These are phyloP conservation scores for Endothia cerciana DNA, from an alignment of 2,329 filamentous ascomycete genomes.

Conservation along the genomic window DNA sequence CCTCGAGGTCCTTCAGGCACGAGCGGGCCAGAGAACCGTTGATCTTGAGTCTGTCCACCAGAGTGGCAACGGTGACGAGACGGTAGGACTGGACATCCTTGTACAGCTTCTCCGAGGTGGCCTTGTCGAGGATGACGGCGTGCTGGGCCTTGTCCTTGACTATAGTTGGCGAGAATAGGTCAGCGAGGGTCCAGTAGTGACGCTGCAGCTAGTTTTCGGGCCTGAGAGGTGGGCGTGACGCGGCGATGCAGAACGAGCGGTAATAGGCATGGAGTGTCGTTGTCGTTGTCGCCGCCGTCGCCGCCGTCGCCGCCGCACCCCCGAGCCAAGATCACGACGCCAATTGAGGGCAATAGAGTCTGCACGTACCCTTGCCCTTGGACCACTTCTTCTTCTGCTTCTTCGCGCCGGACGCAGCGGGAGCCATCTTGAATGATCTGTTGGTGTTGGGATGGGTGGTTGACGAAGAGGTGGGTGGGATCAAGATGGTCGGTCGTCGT, in stretches of 20 bases:
- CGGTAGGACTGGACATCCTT: slow-evolving; percentile 99
- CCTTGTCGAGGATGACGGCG: slow-evolving; percentile 98
- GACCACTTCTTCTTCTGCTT: slow-evolving; percentile 84
- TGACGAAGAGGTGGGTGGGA: slow-evolving; percentile 22
- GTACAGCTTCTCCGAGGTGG: slow-evolving; percentile 96
- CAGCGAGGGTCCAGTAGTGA: slow-evolving; percentile 1
- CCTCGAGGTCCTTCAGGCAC: slow-evolving; percentile 91
- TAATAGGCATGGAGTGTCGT: neutral
- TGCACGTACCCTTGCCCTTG: slow-evolving; percentile 67
- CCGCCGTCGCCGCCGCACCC: slow-evolving; percentile 6
- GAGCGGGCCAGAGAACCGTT: slow-evolving; percentile 94
- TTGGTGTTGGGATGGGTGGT: slow-evolving; percentile 35
- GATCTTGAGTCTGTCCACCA: slow-evolving; percentile 99
- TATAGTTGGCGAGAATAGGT: slow-evolving; percentile 29
- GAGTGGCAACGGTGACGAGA: slow-evolving; percentile 96
- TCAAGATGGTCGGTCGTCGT: slow-evolving; percentile 23
- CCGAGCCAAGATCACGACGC: slow-evolving; percentile 15
- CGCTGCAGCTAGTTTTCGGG: neutral
- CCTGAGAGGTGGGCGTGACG: neutral
- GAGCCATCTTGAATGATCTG: slow-evolving; percentile 50
- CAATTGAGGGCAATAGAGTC: slow-evolving; percentile 9
- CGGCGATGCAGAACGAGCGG: neutral
- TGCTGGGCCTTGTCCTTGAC: slow-evolving; percentile 99
- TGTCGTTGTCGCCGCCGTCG: neutral
- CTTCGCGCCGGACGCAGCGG: slow-evolving; percentile 67